phyloP scores from a whole-genome alignment of 1,139 yeast species.

The Pichia terricola region DNA sequence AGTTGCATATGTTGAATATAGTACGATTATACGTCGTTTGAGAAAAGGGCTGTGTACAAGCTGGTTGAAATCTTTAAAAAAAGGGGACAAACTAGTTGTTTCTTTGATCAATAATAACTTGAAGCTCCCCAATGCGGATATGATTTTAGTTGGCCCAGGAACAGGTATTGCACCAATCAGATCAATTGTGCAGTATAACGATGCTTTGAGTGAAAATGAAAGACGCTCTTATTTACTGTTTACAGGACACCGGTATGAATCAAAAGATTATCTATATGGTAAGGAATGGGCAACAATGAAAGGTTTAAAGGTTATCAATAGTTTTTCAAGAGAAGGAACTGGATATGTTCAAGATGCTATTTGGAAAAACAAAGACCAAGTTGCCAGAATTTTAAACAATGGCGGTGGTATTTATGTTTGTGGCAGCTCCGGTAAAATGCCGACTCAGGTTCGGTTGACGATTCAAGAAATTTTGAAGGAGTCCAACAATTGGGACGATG shows the following conservation, averaged over 20 bases:
- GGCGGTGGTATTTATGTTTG: slow-evolving; percentile 65
- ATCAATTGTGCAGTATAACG: slow-evolving; percentile 40
- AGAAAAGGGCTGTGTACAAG: slow-evolving; percentile 80
- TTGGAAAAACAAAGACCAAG: slow-evolving; percentile 36
- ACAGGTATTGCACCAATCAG: slow-evolving; percentile 91
- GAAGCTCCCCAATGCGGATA: slow-evolving; percentile 22
- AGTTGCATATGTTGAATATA: slow-evolving; percentile 79
- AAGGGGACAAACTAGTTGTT: slow-evolving; percentile 44
- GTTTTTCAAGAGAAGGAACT: slow-evolving; percentile 53
- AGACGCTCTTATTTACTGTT: slow-evolving; percentile 40
- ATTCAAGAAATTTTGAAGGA: slow-evolving; percentile 43
- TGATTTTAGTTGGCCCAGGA: slow-evolving; percentile 77
- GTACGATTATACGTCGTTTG: slow-evolving; percentile 65
- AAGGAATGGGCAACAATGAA: slow-evolving; percentile 40
- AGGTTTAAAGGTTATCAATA: slow-evolving; percentile 34
- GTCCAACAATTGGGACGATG: slow-evolving; percentile 27
- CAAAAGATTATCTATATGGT: slow-evolving; percentile 61
- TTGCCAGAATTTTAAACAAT: slow-evolving; percentile 47
- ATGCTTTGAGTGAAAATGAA: slow-evolving; percentile 10
- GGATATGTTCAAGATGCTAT: slow-evolving; percentile 66
- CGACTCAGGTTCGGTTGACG: slow-evolving; percentile 77
- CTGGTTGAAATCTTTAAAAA: slow-evolving; percentile 49
- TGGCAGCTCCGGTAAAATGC: slow-evolving; percentile 95
- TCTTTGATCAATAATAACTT: slow-evolving; percentile 44
- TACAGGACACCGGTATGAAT: slow-evolving; percentile 64